Evolutionary conservation across 2,329 filamentous ascomycete species (phyloP).

Genomic region (Hypoxylon sp.): DNA sequence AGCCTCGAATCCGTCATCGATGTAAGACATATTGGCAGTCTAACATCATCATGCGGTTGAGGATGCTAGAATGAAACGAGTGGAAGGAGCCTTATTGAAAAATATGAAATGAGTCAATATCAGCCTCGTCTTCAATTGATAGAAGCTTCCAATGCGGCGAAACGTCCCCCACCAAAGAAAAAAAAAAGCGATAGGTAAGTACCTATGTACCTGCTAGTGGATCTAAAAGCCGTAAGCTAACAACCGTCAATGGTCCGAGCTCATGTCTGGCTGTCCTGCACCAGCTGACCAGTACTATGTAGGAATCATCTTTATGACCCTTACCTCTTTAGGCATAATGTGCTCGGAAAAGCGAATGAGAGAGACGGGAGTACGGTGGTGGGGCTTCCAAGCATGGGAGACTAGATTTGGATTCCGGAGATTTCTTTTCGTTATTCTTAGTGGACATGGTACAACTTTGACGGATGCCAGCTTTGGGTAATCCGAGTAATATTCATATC

Average conservation of each 20-base stretch:
- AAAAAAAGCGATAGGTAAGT: constrained; percentile 18
- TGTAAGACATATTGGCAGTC: constrained; percentile 60
- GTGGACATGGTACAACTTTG: no score
- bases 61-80: no score
- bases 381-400: constrained; percentile 9
- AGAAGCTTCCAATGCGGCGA: constrained; percentile 22
- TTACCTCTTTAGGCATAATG: neutral
- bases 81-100: no score
- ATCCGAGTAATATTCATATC: constrained; percentile 1
- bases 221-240: neutral
- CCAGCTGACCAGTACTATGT: no score
- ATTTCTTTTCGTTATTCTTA: constrained; percentile 23
- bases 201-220: constrained; percentile 7
- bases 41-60: constrained; percentile 23
- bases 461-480: constrained; percentile 12
- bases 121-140: constrained; percentile 25
- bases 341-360: constrained; percentile 16
- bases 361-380: constrained; percentile 1
- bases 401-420: constrained; percentile 25
- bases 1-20: constrained; percentile 74
- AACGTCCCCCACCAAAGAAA: constrained; percentile 41
- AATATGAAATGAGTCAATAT: constrained; percentile 25
- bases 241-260: neutral
- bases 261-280: neutral
- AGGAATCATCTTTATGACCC: neutral